These are phyloP conservation scores for Aspergillus egyptiacus DNA, from an alignment of 495 filamentous ascomycete genomes.

Conservation along the genomic window DNA sequence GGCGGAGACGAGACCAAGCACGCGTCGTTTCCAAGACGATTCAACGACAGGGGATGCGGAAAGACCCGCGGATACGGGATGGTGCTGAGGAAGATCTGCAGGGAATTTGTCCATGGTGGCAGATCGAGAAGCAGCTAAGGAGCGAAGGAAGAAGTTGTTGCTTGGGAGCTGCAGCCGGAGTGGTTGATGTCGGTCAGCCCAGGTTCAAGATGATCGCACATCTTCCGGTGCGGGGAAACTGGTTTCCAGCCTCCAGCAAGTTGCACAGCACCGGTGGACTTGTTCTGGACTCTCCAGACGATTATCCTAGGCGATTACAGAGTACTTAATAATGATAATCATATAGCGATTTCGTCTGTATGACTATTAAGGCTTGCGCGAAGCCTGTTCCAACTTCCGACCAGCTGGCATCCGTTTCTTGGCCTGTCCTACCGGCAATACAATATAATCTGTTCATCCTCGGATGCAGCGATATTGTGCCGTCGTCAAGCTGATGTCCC, in stretches of 20 bases:
- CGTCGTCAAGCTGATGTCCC: too few species aligned
- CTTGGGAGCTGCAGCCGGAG: neutral
- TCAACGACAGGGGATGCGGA: neutral
- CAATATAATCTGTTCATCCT: neutral
- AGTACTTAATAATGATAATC: too few species aligned
- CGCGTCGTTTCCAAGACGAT: conserved; percentile 1
- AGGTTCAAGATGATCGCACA: neutral
- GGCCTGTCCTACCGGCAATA: neutral
- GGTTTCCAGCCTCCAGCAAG: too few species aligned
- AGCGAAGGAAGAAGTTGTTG: neutral
- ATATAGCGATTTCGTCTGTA: neutral
- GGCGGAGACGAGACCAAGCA: neutral
- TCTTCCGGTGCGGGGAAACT: neutral
- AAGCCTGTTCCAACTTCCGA: neutral
- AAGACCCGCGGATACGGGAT: neutral
- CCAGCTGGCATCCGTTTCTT: neutral
- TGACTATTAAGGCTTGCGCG: neutral
- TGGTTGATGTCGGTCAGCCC: neutral
- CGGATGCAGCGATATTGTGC: too few species aligned
- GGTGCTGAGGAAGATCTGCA: neutral
- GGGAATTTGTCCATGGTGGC: conserved; percentile 3
- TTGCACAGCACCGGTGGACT: too few species aligned
- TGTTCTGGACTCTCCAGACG: neutral
- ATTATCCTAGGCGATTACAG: too few species aligned
- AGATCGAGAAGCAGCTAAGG: neutral